Base-by-base conservation (phyloP, 306 rosid genomes). In the Luffa acutangula region DNA sequence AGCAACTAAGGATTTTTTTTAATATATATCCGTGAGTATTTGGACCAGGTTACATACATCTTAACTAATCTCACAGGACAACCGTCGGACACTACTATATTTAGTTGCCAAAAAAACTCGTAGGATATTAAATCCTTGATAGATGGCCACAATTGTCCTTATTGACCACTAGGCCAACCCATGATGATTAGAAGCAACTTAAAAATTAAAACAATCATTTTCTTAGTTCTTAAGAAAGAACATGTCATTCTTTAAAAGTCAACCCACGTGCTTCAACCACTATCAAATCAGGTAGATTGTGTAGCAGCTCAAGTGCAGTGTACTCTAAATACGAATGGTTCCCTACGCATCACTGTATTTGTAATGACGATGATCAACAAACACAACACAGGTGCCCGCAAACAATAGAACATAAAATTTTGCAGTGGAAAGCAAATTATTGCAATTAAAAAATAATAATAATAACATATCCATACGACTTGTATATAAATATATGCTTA, bases 391-490 rank as follows among this genome's bases (percentile, higher is more conserved):
- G 7, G n/a, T 6, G 54, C 77, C 71, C 70, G 83, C 54, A 54
- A 33, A 66, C 36, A 72, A 5, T 42, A 45, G 76, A 11, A 42
- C 45, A 56, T 20, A 20, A 31, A 5, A 57, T 4, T 4, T 25
- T 25, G 42, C 75, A n/a, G 20, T 18, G 43, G 15, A 67, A 67
- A 39, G 52, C 46, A 64, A 33, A 5, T 41, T 12, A 53, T 34
- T 43, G 33, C 11, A 7, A 53, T 18, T 45, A 73, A 41, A 45
- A 48, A 71, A 31, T 10, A 37, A 37, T 37, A 52, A 56, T 0
- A 56, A 18, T 17, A 17, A 53, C 58, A 65, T 74, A 66, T 75
- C 72, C 69, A 71, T 70, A 81, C 66, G 79, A 72, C 77, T 15
- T 41, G 70, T 21, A 46, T 33, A 72, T 33, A 48, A 72, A 72